Evolutionary conservation across 805 yeast genomes (phyloP).

Genomic region (Ogataea polymorpha): DNA sequence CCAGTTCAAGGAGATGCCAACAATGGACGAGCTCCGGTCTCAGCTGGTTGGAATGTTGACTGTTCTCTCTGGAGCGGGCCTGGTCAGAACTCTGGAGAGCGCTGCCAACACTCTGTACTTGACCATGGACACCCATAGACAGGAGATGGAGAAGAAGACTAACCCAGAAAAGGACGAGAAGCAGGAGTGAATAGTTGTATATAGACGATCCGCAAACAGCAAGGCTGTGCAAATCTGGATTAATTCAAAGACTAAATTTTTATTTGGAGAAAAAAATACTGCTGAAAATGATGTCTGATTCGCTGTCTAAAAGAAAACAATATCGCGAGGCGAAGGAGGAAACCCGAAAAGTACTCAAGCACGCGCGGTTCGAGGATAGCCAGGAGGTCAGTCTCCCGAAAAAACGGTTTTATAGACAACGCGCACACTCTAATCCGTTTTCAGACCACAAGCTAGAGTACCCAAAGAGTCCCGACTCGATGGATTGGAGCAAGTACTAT

Average conservation of each 20-base stretch:
- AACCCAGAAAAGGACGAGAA: constrained; percentile 5
- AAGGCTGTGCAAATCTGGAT: constrained; percentile 10
- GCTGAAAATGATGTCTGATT: constrained; percentile 3
- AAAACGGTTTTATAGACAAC: constrained; percentile 86
- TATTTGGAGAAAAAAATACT: neutral
- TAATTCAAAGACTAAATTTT: constrained; percentile 4
- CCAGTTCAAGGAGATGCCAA: constrained; percentile 70
- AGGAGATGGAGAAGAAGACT: constrained; percentile 26
- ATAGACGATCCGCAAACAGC: constrained; percentile 1
- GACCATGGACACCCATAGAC: constrained; percentile 62
- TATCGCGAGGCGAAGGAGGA: constrained; percentile 49
- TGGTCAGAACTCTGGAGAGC: constrained; percentile 75
- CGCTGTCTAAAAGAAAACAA: constrained; percentile 40
- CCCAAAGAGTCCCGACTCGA: constrained; percentile 72
- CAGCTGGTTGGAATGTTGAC: constrained; percentile 82
- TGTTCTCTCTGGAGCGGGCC: constrained; percentile 84
- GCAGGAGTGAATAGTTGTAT: constrained; percentile 7
- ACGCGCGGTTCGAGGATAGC: constrained; percentile 41
- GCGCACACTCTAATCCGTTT: constrained; percentile 98
- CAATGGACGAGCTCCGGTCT: constrained; percentile 66
- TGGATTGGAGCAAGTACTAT: constrained; percentile 83
- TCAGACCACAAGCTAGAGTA: constrained; percentile 92
- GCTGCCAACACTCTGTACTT: constrained; percentile 67
- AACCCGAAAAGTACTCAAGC: constrained; percentile 42
- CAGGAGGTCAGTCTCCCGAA: constrained; percentile 51